A percentile compares a stretch with the other conserved stretches of the same genome.
Evolutionary conservation across 805 yeast species (phyloP).

Genomic region (Peterozyma toletana): DNA sequence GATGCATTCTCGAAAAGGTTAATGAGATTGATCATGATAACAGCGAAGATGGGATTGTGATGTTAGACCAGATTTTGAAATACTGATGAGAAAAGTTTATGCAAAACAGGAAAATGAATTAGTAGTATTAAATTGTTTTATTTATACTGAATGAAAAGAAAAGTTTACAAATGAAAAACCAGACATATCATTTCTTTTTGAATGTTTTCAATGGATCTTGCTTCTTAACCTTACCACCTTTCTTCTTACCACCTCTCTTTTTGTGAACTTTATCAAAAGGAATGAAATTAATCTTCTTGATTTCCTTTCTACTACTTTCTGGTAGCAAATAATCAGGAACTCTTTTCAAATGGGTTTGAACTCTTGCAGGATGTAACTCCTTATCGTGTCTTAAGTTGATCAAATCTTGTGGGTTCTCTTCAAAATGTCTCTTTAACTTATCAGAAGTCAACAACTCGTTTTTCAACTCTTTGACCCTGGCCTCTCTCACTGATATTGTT

Average conservation of each 20-base stretch:
- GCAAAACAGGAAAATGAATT: background rate
- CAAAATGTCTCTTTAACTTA: conserved; percentile 87
- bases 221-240: conserved; percentile 26
- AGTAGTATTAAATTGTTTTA: background rate
- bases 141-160: background rate
- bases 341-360: conserved; percentile 79
- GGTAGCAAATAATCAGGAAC: conserved; percentile 92
- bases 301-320: conserved; percentile 55
- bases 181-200: conserved; percentile 15
- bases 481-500: conserved; percentile 82
- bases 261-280: conserved; percentile 55
- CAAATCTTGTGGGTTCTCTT: conserved; percentile 94
- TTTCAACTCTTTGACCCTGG: conserved; percentile 82
- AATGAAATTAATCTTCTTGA: conserved; percentile 57
- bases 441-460: conserved; percentile 83
- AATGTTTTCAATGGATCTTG: conserved; percentile 46
- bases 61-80: conserved; percentile 38
- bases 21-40: conserved; percentile 25
- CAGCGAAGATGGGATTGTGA: conserved; percentile 48
- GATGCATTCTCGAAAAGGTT: conserved; percentile 46
- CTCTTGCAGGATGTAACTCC: conserved; percentile 75
- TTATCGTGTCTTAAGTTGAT: conserved; percentile 86
- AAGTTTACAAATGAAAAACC: background rate
- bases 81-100: background rate
- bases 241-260: conserved; percentile 21